phyloP scores from a whole-genome alignment of 202 grass and related monocot species.

The Digitaria exilis region DNA sequence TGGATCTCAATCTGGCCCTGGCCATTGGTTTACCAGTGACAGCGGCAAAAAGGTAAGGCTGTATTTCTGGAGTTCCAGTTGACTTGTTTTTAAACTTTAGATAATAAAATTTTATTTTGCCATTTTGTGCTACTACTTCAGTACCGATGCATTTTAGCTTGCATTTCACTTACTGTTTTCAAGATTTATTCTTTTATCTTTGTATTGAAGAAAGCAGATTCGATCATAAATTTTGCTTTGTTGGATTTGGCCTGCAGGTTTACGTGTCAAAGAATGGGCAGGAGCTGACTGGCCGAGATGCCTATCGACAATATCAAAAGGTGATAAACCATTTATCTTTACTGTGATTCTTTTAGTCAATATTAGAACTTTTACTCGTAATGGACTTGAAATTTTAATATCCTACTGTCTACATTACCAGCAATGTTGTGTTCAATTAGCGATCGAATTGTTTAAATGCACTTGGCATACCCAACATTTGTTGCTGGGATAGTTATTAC shows the following conservation, averaged over 20 bases:
- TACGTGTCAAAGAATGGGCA: conserved; percentile 87
- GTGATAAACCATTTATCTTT: conserved; percentile 34
- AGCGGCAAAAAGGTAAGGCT: conserved; percentile 68
- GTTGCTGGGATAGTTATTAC: background rate
- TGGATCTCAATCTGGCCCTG: conserved; percentile 66
- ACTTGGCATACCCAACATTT: background rate
- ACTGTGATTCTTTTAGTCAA: background rate
- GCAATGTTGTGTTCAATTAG: background rate
- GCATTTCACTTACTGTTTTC: background rate
- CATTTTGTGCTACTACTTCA: conserved; percentile 11
- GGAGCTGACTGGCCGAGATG: conserved; percentile 65
- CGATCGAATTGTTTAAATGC: background rate
- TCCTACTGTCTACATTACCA: background rate
- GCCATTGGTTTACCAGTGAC: conserved; percentile 81
- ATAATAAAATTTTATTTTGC: background rate
- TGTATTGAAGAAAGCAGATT: background rate
- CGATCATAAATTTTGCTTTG: conserved; percentile 30
- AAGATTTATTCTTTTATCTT: conserved; percentile 20
- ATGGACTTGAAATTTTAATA: background rate
- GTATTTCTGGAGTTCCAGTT: background rate
- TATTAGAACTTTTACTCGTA: conserved; percentile 3
- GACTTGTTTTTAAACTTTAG: background rate
- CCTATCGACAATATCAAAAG: conserved; percentile 74
- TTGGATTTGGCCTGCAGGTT: conserved; percentile 59
- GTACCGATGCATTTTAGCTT: background rate